Evolutionary conservation across 1,139 yeast species (phyloP).

Genomic region (Diutina mesorugosa): DNA sequence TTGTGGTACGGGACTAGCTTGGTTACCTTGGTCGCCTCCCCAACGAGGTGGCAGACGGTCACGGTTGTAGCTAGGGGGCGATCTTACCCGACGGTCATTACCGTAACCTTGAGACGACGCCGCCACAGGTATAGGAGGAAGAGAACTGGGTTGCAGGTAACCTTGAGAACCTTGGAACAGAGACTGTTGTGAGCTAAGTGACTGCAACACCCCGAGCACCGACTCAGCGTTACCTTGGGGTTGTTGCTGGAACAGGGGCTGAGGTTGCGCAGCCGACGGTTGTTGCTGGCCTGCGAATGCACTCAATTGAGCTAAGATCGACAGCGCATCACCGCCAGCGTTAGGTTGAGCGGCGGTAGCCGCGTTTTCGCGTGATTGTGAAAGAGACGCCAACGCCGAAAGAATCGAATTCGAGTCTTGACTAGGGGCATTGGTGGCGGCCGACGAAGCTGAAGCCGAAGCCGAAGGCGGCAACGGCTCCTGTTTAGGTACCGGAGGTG

Average conservation of each 20-base stretch:
- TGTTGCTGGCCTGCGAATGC: slow-evolving; percentile 20
- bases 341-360: slow-evolving; percentile 8
- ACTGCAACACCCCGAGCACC: neutral
- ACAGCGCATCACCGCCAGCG: slow-evolving; percentile 7
- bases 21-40: neutral
- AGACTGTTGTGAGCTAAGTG: neutral
- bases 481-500: slow-evolving; percentile 6
- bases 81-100: neutral
- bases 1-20: neutral
- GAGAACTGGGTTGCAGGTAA: neutral
- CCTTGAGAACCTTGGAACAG: neutral
- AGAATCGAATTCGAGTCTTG: slow-evolving; percentile 44
- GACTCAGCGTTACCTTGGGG: neutral
- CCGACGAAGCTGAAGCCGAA: slow-evolving; percentile 10
- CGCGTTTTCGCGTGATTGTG: slow-evolving; percentile 16
- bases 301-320: slow-evolving; percentile 30
- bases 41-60: neutral
- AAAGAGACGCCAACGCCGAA: slow-evolving; percentile 52
- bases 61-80: slow-evolving; percentile 1
- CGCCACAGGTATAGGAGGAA: neutral
- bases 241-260: neutral
- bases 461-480: slow-evolving; percentile 7
- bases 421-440: slow-evolving; percentile 11
- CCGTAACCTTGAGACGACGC: neutral
- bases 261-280: neutral